Evolutionary conservation across 1,284 basidiomycete species (phyloP), one percentile per base, ranked within the genome.

Genomic region (Athelia sp.): DNA sequence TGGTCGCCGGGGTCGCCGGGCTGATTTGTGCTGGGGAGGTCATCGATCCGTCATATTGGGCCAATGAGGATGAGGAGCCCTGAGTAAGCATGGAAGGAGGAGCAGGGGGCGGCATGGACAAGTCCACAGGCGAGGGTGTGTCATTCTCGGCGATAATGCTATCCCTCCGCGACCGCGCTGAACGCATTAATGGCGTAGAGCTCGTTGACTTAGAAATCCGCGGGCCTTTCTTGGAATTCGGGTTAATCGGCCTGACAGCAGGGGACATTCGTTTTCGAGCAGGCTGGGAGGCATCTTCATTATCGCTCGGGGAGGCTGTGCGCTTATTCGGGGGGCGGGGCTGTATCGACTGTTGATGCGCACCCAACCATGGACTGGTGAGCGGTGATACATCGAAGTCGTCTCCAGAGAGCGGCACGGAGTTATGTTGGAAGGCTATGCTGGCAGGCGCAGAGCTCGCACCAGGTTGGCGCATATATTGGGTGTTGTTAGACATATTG

Each of bases 1-100:
- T 83, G 53, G 79, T 88, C 1, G 90, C 86, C 0, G 92, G 91
- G 0, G 92, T 95, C 47, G 91, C 89, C 4, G 91, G 92, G 10
- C 79, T 79, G 43, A 92, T 71, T 21, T 73, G 68, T 22, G 59
- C 40, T 19, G 56, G 54, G 13, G 51, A 18, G 45, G 52, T 17
- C 21, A 49, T 23, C n/a, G 23, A n/a, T 19, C 45, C 22, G 22
- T 10, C 14, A 26, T 22, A 26, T 1, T 45, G 42, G 4, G 31
- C 31, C 3, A 49, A 45, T 4, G 38, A 23, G 13, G 60, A 52
- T 4, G 38, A 23, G 13, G 60, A 52, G 19, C 34, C 18, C 24
- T n/a, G 22, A n/a, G n/a, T n/a, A n/a, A n/a, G n/a, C 15, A 18
- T 22, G 6, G 18, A 6, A 4, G 43, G 43, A 10, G 43, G 43